Percentiles rank a stretch among this genome's conserved stretches.
Conservation (phyloP, 139 green algal species). For the Coelastrella sp. region DNA sequence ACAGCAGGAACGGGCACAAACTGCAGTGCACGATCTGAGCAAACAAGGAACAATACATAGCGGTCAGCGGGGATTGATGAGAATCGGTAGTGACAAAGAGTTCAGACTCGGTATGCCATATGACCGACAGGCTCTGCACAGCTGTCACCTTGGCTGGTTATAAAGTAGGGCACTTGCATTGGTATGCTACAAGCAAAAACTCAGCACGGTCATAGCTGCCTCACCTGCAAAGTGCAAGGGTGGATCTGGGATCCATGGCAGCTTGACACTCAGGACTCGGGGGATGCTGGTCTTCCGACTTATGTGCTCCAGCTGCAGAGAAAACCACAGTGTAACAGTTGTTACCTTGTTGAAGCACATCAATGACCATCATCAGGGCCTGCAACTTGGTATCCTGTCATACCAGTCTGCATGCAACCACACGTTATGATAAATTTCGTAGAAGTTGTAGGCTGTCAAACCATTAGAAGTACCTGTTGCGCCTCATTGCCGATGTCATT, state of each 20-base stretch:
- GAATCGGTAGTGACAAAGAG: too few species aligned
- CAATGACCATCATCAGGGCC: too few species aligned
- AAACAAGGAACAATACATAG: background rate
- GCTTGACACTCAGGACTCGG: background rate
- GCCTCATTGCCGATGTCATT: background rate
- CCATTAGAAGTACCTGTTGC: background rate
- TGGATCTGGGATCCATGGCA: background rate
- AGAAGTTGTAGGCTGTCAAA: background rate
- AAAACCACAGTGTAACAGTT: background rate
- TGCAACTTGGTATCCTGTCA: too few species aligned
- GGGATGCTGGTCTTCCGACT: background rate
- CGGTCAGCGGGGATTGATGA: background rate
- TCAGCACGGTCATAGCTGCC: background rate
- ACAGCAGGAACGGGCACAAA: slow-evolving; percentile 21
- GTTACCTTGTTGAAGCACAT: too few species aligned
- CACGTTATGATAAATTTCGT: too few species aligned
- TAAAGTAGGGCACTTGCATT: too few species aligned
- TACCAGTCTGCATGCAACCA: too few species aligned
- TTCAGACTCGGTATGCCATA: too few species aligned
- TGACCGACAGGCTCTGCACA: too few species aligned
- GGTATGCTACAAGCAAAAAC: background rate
- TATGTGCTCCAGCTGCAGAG: background rate
- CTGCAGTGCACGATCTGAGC: background rate
- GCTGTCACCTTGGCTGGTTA: too few species aligned
- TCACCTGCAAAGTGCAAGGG: slow-evolving; percentile 21